phyloP scores from a whole-genome alignment of 352 stramenopile genomes.

The Phytophthora meadii region DNA sequence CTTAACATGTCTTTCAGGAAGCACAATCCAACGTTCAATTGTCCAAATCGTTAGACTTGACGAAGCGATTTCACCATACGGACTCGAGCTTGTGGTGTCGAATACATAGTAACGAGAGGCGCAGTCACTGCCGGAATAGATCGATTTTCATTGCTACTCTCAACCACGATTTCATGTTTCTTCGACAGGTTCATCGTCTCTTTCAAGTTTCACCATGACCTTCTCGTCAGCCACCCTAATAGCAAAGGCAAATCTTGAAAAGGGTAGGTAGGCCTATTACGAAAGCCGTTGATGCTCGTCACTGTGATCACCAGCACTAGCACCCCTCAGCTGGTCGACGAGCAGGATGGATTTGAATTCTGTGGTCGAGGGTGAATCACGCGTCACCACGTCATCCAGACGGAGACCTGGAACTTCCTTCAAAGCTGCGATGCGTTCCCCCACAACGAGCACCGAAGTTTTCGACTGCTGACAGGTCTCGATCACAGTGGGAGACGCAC shows the following conservation, averaged over 20 bases:
- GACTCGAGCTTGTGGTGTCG: slow-evolving; percentile 51
- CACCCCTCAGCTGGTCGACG: slow-evolving; percentile 19
- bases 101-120: slow-evolving; percentile 32
- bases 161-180: slow-evolving; percentile 1
- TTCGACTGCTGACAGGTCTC: neutral
- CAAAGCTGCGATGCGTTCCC: neutral
- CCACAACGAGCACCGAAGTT: too few species aligned
- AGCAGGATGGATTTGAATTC: slow-evolving; percentile 13
- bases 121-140: slow-evolving; percentile 29
- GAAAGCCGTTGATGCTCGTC: too few species aligned
- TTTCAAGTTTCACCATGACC: too few species aligned
- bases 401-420: neutral
- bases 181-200: slow-evolving; percentile 19
- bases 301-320: slow-evolving; percentile 2
- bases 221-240: too few species aligned
- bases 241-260: too few species aligned
- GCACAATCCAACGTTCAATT: slow-evolving; percentile 9
- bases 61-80: slow-evolving; percentile 59
- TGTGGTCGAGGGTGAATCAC: slow-evolving; percentile 12
- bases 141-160: neutral
- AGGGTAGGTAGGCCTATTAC: too few species aligned
- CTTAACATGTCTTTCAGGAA: slow-evolving; percentile 39
- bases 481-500: slow-evolving; percentile 2
- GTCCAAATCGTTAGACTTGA: slow-evolving; percentile 40
- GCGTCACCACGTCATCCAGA: slow-evolving; percentile 6